Percentiles rank a stretch among this genome's conserved stretches.
phyloP scores from a whole-genome alignment of 768 basidiomycete genomes.

The Amanita exitialis region DNA sequence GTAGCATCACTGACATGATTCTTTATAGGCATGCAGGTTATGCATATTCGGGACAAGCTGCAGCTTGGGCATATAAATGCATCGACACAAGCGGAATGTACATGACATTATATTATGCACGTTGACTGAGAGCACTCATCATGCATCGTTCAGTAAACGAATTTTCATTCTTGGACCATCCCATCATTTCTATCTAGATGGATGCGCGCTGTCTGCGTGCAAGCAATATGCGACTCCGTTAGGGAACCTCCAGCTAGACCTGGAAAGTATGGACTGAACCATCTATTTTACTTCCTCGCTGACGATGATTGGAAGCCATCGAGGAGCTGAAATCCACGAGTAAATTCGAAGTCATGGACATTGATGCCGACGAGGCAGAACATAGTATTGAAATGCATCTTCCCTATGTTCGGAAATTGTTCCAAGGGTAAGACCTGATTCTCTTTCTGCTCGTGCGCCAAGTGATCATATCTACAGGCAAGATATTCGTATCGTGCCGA shows the following conservation, averaged over 20 bases:
- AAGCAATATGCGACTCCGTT: slow-evolving; percentile 75
- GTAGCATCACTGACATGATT: neutral
- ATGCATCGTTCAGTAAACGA: slow-evolving; percentile 48
- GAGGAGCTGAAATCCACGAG: slow-evolving; percentile 53
- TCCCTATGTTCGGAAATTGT: slow-evolving; percentile 80
- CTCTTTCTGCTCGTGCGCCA: neutral
- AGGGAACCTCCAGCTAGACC: slow-evolving; percentile 72
- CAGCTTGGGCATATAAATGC: slow-evolving; percentile 93
- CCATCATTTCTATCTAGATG: slow-evolving; percentile 81
- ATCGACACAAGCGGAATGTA: slow-evolving; percentile 80
- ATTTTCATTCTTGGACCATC: slow-evolving; percentile 96
- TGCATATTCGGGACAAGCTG: slow-evolving; percentile 85
- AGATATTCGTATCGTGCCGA: slow-evolving; percentile 79
- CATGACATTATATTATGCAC: slow-evolving; percentile 17
- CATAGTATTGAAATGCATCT: slow-evolving; percentile 99
- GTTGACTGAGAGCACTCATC: slow-evolving; percentile 3
- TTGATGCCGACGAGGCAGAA: slow-evolving; percentile 78
- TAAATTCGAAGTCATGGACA: slow-evolving; percentile 59
- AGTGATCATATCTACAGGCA: slow-evolving; percentile 26
- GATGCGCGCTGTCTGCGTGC: slow-evolving; percentile 82
- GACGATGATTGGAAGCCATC: slow-evolving; percentile 37
- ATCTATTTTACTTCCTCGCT: slow-evolving; percentile 2
- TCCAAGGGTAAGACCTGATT: slow-evolving; percentile 49
- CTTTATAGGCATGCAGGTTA: slow-evolving; percentile 84
- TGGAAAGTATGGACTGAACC: slow-evolving; percentile 46